Conservation (phyloP, 139 green algal genomes). For the Micromonas commoda region DNA sequence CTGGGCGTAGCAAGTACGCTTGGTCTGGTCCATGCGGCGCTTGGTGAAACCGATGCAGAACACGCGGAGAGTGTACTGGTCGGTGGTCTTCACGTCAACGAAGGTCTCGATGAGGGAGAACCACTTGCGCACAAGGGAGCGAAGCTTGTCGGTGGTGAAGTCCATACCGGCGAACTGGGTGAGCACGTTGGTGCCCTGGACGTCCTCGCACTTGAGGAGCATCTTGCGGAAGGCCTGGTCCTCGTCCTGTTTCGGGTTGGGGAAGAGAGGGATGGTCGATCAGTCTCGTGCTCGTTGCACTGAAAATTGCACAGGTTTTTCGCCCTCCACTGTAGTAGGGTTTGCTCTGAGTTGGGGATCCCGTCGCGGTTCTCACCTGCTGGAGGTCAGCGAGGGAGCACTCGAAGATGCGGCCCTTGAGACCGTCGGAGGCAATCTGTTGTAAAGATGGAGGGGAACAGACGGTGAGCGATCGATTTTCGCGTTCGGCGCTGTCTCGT, state of each 20-base stretch:
- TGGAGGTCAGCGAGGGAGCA: slow-evolving; percentile 94
- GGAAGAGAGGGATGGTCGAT: too few relatives aligned
- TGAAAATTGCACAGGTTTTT: too few relatives aligned
- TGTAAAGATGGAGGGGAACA: not conserved
- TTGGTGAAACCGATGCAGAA: slow-evolving; percentile 99
- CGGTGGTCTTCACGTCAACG: slow-evolving; percentile 98
- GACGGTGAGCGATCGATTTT: too few relatives aligned
- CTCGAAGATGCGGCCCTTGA: slow-evolving; percentile 97
- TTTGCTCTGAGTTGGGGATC: too few relatives aligned
- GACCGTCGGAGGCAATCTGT: slow-evolving; percentile 94
- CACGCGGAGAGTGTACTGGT: slow-evolving; percentile 93
- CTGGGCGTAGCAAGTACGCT: slow-evolving; percentile 93
- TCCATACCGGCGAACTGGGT: slow-evolving; percentile 99
- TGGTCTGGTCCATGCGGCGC: slow-evolving; percentile 83
- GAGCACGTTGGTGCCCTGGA: slow-evolving; percentile 88
- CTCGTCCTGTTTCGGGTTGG: slow-evolving; percentile 90
- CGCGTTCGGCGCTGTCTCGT: too few relatives aligned
- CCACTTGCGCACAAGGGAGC: slow-evolving; percentile 98
- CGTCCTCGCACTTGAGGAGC: slow-evolving; percentile 87
- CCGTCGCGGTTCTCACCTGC: slow-evolving; percentile 58
- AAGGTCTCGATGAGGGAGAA: slow-evolving; percentile 96
- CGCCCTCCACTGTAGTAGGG: too few relatives aligned
- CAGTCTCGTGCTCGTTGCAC: too few relatives aligned
- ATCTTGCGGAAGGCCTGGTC: slow-evolving; percentile 97
- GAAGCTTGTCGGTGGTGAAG: slow-evolving; percentile 99